Evolutionary conservation across 257 asterid species (phyloP), one percentile per base, ranked within the genome.

Genomic region (Capsicum chinense): DNA sequence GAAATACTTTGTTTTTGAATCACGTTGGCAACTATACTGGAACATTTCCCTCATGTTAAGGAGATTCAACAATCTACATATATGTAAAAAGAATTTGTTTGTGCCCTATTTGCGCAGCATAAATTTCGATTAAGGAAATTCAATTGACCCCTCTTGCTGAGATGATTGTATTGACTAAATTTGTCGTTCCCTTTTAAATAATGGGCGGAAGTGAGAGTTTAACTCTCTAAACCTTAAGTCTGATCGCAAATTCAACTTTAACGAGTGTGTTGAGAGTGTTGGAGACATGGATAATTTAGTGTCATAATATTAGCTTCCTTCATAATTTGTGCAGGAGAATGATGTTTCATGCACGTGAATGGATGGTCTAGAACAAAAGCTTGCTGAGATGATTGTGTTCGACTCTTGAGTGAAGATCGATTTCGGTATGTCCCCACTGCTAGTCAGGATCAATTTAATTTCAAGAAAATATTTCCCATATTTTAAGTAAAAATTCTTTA

Each of bases 291-390:
- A 60, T 60, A 11, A 60, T n/a, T 60, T 60, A 60, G 68, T 62
- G 37, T 19, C 37, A 19, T 19, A 62, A 62, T 62, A 7, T 62
- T 62, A 62, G 6, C 6, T 19, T n/a, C 9, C 13, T 66, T 66
- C 47, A 66, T 66, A 66, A 67, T 7, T 1, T 35, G 4, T 35
- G 74, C 74, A 35, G 74, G 74, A 67, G 74, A 15, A 10, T 35
- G 74, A 35, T 67, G 74, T 7, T 67, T 67, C 74, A 67, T 67
- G 74, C 74, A 67, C 16, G 74, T 35, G 48, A 11, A 67, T 67
- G 11, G 73, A 66, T 66, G 73, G 47, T 66, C 47, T 66, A 33
- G n/a, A 5, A 13, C 73, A 66, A 66, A 66, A 66, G 47, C n/a
- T 66, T 66, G 10, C n/a, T 6, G 73, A 67, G 74, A 67, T 67